These are phyloP conservation scores for Acacia melanoxylon DNA, from an alignment of 306 rosid genomes.

Conservation along the genomic window DNA sequence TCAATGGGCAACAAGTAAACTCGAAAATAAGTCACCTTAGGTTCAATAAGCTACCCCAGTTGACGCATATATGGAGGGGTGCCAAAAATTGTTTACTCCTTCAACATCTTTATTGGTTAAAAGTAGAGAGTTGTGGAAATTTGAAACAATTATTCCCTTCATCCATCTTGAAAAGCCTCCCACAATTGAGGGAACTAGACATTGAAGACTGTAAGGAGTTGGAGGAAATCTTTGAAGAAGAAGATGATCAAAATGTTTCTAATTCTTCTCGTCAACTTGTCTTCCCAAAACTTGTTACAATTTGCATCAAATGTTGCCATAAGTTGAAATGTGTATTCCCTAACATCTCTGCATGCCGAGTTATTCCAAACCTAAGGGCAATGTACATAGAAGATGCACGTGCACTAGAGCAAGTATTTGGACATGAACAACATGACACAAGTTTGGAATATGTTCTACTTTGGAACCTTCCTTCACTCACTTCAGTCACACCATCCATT, in stretches of 20 bases:
- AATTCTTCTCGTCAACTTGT: background rate
- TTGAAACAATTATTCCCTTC: background rate
- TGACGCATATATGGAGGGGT: background rate
- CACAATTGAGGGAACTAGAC: background rate
- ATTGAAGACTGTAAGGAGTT: background rate
- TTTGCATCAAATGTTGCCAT: background rate
- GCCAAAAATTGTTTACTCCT: background rate
- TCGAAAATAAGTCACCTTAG: rapidly evolving
- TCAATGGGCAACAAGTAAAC: background rate
- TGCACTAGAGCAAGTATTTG: no score
- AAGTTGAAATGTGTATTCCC: background rate
- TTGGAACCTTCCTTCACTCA: no score
- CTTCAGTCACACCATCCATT: no score
- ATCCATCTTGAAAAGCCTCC: background rate
- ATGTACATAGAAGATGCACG: no score
- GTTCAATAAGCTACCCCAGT: background rate
- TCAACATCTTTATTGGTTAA: background rate
- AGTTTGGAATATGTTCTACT: no score
- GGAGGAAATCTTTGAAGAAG: background rate
- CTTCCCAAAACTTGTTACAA: background rate
- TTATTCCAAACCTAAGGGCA: background rate
- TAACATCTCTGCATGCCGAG: background rate
- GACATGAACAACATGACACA: no score
- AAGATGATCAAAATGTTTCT: background rate
- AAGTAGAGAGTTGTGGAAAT: background rate